Percentiles rank a stretch among this genome's conserved stretches.
These are phyloP conservation scores for Apiospora malaysiana DNA, from an alignment of 2,329 filamentous ascomycete species.

Conservation along the genomic window DNA sequence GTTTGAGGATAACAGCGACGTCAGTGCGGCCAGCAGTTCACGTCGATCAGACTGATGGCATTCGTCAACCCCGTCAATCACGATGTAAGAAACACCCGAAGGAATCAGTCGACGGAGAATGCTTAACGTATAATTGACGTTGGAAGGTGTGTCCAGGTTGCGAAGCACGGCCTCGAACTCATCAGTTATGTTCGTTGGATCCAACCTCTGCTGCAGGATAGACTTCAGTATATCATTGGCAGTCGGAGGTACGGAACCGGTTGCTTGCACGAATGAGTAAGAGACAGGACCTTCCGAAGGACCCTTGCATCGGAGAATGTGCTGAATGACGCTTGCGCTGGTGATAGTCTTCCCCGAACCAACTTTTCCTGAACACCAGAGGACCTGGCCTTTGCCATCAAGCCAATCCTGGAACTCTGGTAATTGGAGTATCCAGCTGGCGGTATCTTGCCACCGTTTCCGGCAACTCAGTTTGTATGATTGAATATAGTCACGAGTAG, in stretches of 20 bases:
- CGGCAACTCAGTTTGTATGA: not conserved
- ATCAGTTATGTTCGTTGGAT: not conserved
- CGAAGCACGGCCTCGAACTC: not conserved
- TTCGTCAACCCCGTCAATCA: not conserved
- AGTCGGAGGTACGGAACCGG: not conserved
- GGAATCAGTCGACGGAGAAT: not conserved
- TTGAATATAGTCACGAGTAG: not conserved
- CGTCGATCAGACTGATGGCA: not conserved
- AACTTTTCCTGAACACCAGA: not conserved
- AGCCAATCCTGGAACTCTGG: not conserved
- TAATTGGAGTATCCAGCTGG: not conserved
- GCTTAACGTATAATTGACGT: not conserved
- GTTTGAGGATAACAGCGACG: not conserved
- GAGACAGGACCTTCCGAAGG: not conserved
- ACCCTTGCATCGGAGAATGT: not conserved
- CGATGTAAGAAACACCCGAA: not conserved
- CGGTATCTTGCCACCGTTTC: not conserved
- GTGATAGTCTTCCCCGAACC: constrained; percentile 9
- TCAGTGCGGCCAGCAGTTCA: not conserved
- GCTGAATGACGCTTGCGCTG: not conserved
- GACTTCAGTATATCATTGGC: not conserved
- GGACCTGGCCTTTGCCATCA: not conserved
- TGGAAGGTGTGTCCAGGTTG: not conserved
- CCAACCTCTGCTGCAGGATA: not conserved
- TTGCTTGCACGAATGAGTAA: not conserved